Base-by-base conservation (phyloP, 805 yeast genomes). In the Wickerhamiella kurtzmanii region DNA sequence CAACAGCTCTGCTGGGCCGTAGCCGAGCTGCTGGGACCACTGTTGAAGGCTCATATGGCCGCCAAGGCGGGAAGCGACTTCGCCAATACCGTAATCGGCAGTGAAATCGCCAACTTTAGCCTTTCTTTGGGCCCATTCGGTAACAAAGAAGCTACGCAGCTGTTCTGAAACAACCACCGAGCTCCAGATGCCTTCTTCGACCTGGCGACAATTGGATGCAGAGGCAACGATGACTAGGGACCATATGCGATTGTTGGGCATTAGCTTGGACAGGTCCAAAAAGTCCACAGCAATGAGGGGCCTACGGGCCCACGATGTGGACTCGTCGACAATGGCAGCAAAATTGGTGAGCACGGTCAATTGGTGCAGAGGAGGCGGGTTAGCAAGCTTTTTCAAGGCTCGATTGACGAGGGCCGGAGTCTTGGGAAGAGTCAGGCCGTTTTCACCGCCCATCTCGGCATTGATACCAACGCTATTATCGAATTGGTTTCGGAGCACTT, bases 121-220 rank as follows among this genome's bases (percentile, higher is more conserved):
- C n/a, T 64, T 56, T 35, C 65, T 59, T 35, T 56, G 54, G 3
- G 63, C 60, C 71, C 70, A 66, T 44, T 67, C 70, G 5, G 63
- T 55, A 22, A 68, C 48, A 41, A 57, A 62, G 55, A 62, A 54
- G 35, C 58, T 60, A 15, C 70, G 58, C 13, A 65, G 51, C 49
- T 67, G 71, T 3, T 60, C 46, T 8, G 69, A 62, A 2, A 67
- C 69, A 1, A 59, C 52, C 1, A 57, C 46, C 22, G 63, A 56
- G 1, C 64, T 48, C 71, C 71, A 67, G 8, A 52, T 47, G 17
- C 57, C 60, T 4, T 48, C 47, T 13, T 17, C 39, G 4, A 56
- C 52, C 28, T 53, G 53, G 4, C 53, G 54, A 4, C 49, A 44
- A 2, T 65, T 63, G 15, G 53, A 53, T 3, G 50, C 50, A 5